These are phyloP conservation scores for Colletotrichum eleusines DNA, from an alignment of 2,329 filamentous ascomycete genomes.

Conservation along the genomic window DNA sequence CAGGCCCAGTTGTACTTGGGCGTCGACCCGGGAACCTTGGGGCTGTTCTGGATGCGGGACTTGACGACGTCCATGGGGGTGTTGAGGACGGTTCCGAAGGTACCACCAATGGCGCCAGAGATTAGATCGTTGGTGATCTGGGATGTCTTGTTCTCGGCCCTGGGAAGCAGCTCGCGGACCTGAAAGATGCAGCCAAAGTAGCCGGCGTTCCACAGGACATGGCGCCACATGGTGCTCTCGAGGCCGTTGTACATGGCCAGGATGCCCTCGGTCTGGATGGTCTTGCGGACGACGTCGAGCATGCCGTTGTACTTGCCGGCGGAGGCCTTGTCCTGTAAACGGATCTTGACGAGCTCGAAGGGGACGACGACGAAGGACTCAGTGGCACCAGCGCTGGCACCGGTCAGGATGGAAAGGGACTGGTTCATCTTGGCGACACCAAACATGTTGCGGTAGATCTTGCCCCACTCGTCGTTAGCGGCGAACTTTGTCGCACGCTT, in stretches of 20 bases:
- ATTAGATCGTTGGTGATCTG: conserved; percentile 91
- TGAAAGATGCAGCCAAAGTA: conserved; percentile 99
- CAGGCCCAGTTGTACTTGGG: conserved; percentile 99
- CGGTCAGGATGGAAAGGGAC: conserved; percentile 89
- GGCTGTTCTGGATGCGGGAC: conserved; percentile 95
- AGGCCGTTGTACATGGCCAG: conserved; percentile 96
- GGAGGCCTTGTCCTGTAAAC: conserved; percentile 94
- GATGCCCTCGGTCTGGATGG: conserved; percentile 83
- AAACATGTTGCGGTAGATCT: conserved; percentile 90
- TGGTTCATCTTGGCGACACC: conserved; percentile 91
- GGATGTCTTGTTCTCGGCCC: conserved; percentile 81
- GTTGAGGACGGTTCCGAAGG: conserved; percentile 89
- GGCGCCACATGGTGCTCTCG: conserved; percentile 96
- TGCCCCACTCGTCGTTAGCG: conserved; percentile 98
- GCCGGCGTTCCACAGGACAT: conserved; percentile 89
- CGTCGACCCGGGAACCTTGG: conserved; percentile 81
- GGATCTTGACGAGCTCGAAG: conserved; percentile 98
- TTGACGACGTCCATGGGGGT: conserved; percentile 98
- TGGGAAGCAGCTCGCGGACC: conserved; percentile 85
- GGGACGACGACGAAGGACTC: conserved; percentile 98
- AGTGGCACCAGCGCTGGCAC: conserved; percentile 93
- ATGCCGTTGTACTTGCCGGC: conserved; percentile 89
- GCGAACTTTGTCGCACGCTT: conserved; percentile 99
- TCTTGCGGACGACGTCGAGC: conserved; percentile 84
- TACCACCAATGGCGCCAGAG: conserved; percentile 89